phyloP scores from a whole-genome alignment of 2,329 filamentous ascomycete species.

The Alternaria tenuissima region DNA sequence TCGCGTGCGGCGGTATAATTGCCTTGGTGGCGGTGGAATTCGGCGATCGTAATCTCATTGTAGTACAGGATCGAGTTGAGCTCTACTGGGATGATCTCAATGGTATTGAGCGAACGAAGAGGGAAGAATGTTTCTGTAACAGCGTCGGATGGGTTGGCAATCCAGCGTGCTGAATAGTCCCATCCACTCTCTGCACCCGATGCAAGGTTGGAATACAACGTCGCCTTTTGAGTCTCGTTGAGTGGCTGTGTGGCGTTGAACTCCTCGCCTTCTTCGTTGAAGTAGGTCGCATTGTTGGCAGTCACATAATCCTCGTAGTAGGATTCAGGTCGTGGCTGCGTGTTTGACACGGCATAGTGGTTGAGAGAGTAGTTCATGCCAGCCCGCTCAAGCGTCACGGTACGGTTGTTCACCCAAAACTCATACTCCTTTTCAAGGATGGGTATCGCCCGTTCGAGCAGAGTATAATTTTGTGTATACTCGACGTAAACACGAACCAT shows the following conservation, averaged over 20 bases:
- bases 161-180: slow-evolving; percentile 70
- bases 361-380: slow-evolving; percentile 64
- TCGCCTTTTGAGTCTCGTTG: slow-evolving; percentile 61
- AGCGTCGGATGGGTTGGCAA: slow-evolving; percentile 66
- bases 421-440: slow-evolving; percentile 69
- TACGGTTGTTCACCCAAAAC: slow-evolving; percentile 70
- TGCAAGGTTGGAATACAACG: slow-evolving; percentile 69
- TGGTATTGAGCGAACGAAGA: slow-evolving; percentile 68
- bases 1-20: slow-evolving; percentile 59
- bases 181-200: slow-evolving; percentile 72
- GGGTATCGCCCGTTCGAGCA: slow-evolving; percentile 68
- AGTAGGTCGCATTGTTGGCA: slow-evolving; percentile 71
- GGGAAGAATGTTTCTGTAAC: slow-evolving; percentile 70
- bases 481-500: slow-evolving; percentile 73
- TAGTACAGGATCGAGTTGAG: slow-evolving; percentile 74
- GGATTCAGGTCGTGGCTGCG: slow-evolving; percentile 71
- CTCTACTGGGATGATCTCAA: slow-evolving; percentile 68
- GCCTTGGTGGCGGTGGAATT: slow-evolving; percentile 62
- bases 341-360: slow-evolving; percentile 69
- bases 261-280: slow-evolving; percentile 64
- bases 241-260: slow-evolving; percentile 63
- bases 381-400: slow-evolving; percentile 60
- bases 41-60: slow-evolving; percentile 68
- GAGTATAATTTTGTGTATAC: slow-evolving; percentile 69
- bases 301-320: slow-evolving; percentile 72